Conservation (phyloP, 352 stramenopile species). For the Peronospora farinosa region DNA sequence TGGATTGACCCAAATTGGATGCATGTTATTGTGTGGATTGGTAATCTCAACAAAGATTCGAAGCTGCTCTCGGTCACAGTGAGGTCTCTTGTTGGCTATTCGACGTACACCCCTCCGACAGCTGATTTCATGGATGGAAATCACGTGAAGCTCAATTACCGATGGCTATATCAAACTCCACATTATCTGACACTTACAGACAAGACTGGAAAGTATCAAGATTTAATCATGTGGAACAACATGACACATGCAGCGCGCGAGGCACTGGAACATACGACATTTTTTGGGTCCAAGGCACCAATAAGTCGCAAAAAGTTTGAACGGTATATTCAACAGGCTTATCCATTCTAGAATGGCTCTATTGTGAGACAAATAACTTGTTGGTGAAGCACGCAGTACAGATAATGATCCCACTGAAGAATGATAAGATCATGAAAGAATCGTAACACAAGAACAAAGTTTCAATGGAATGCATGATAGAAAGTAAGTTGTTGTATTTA, state of each 20-base stretch:
- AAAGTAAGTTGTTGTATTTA: too few relatives aligned
- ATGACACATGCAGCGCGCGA: slow-evolving; percentile 4
- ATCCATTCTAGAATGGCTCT: slow-evolving; percentile 1
- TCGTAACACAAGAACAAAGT: too few relatives aligned
- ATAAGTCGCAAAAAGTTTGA: neutral
- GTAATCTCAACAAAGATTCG: neutral
- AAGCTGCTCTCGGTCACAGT: neutral
- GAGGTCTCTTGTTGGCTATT: neutral
- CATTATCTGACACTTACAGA: slow-evolving; percentile 13
- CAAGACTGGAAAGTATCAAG: slow-evolving; percentile 6
- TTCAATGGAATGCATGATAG: too few relatives aligned
- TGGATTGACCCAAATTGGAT: slow-evolving; percentile 1
- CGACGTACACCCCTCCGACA: neutral
- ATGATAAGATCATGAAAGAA: too few relatives aligned
- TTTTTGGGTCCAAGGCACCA: neutral
- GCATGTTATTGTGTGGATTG: neutral
- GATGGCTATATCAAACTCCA: neutral
- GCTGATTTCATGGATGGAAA: neutral
- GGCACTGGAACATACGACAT: neutral
- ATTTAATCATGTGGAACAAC: slow-evolving; percentile 17
- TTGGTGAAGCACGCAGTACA: too few relatives aligned
- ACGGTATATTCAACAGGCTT: neutral
- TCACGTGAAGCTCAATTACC: slow-evolving; percentile 8
- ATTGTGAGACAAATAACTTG: too few relatives aligned
- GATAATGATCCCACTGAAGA: too few relatives aligned